phyloP scores from a whole-genome alignment of 768 basidiomycete genomes.

The Mycena kentingensis region DNA sequence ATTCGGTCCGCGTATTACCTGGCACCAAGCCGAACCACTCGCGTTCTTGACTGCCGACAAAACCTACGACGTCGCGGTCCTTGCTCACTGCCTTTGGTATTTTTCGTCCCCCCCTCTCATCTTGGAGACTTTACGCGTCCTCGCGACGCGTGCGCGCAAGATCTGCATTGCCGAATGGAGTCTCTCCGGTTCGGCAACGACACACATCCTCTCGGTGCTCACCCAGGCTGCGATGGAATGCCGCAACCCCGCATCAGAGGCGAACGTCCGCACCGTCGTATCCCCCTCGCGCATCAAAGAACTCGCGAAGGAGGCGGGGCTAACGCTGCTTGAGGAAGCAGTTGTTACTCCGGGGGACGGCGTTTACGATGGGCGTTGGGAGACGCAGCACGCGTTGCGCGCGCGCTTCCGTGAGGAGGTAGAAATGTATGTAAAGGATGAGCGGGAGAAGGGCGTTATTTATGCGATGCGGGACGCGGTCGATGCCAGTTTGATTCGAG shows the following conservation, averaged over 20 bases:
- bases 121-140: slow-evolving; percentile 29
- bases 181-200: slow-evolving; percentile 25
- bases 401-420: slow-evolving; percentile 29
- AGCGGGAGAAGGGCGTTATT: slow-evolving; percentile 34
- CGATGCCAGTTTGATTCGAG: slow-evolving; percentile 12
- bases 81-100: slow-evolving; percentile 43
- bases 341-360: slow-evolving; percentile 25
- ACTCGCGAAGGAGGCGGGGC: slow-evolving; percentile 28
- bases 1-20: slow-evolving; percentile 38
- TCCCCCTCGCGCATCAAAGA: slow-evolving; percentile 34
- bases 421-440: slow-evolving; percentile 28
- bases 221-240: slow-evolving; percentile 39
- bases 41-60: slow-evolving; percentile 26
- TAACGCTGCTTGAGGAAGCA: slow-evolving; percentile 24
- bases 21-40: slow-evolving; percentile 33
- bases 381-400: slow-evolving; percentile 27
- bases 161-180: slow-evolving; percentile 39
- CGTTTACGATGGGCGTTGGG: slow-evolving; percentile 40
- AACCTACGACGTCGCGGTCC: slow-evolving; percentile 35
- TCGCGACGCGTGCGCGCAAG: slow-evolving; percentile 26
- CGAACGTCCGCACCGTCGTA: slow-evolving; percentile 41
- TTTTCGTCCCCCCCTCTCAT: slow-evolving; percentile 37
- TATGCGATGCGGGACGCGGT: slow-evolving; percentile 35
- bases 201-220: slow-evolving; percentile 39
- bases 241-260: slow-evolving; percentile 28